Evolutionary conservation across 2,329 filamentous ascomycete species (phyloP), one percentile per base, ranked within the genome.

Genomic region (Aspergillus piperis): DNA sequence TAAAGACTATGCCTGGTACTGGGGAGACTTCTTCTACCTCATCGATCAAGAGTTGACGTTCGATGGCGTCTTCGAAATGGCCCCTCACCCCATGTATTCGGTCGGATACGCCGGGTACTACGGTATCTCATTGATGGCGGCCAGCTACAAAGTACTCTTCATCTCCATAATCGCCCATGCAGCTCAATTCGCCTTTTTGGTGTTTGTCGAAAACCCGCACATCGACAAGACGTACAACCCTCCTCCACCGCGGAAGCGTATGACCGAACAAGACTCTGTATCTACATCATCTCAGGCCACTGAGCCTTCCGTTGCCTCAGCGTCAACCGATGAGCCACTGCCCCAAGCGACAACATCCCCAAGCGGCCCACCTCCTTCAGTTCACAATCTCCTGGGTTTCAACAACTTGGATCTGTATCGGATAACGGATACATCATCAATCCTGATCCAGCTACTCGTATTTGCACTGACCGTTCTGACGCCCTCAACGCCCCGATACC

Each of bases 1-100:
- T 73, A 98, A 98, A 78, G 95, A 99, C 78, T 99, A 93, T 80
- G 95, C 95, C 27, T 99, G 95, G 95, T 99, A 98, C 79, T 99
- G 95, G 95, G 95, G 95, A 63, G 95, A 99, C 78, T 98, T 98
- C 80, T 99, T 98, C 83, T 99, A 92, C 78, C 88, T 99, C 72
- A 91, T 99, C 75, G 95, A 99, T 78, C 93, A 98, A 79, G 92
- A 96, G 73, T 83, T 99, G 75, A 98, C 93, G 53, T 99, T 99
- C 76, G 95, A 99, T 73, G 95, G 95, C 59, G 95, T 99, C 64
- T 99, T 98, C 75, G 95, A 99, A 80, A 96, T 99, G 89, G 95
- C 95, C 19, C 95, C 95, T 32, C 95, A 98, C 75, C 94, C 94
- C 64, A 98, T 98, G 94, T 98, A 98, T 80, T 96, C 93, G 58